Base-by-base conservation (phyloP, 164 flowering plant genomes). In the Stephania yunnanensis region DNA sequence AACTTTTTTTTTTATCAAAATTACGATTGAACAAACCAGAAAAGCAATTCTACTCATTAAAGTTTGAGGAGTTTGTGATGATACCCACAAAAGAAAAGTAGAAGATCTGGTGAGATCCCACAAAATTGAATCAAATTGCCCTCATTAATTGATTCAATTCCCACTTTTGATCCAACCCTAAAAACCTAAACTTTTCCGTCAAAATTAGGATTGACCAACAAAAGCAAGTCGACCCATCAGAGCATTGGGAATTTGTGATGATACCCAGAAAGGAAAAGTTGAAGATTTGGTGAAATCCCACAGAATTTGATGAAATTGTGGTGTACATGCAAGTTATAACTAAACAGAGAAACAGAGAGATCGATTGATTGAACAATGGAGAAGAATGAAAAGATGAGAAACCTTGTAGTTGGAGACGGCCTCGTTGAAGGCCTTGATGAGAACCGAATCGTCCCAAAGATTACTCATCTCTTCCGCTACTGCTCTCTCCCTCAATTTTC, bases 381-480 rank as follows among this genome's bases (percentile, higher is more conserved):
- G 29, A 55, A 42, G 4, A 68, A 72, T 55, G 70, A 71, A 79
- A 72, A 71, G 36, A 71, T 20, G 58, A 77, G 45, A 44, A 19
- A 90, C 95, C 93, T 87, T 91, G 86, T 89, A 89, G 61, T 82
- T 87, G 80, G 84, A 73, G 68, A 93, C 78, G 77, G 95, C 92
- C 66, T 76, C 46, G 48, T 90, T 87, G 76, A 91, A 91, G 70
- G 97, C 95, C 65, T 83, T 80, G 77, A 90, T 48, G 50, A 93
- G 89, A 74, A 89, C 89, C 0, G 95, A 88, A 77, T 93, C 94
- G 65, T 90, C 95, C 95, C 93, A 91, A 25, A 87, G 75, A 1
- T 80, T 89, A 48, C 82, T 88, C 90, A 84, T 85, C 78, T 69
- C 67, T 58, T 20, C 65, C 19, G 7, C n/a, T 58, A 3, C 22